Conservation (phyloP, 169 alveolate species). For the Cryptosporidium canis region DNA sequence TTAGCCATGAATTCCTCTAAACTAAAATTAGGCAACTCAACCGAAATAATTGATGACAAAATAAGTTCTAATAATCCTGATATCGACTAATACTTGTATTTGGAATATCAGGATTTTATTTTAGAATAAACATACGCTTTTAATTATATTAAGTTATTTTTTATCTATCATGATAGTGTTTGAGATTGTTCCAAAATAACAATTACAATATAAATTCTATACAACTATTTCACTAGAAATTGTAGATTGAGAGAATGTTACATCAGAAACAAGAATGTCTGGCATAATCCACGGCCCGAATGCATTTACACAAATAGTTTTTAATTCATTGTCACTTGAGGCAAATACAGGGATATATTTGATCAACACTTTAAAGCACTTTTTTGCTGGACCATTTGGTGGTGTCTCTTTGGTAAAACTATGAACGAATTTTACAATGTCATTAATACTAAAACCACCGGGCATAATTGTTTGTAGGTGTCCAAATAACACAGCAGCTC, state of each 20-base stretch:
- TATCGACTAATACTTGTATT: neutral
- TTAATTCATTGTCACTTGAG: conserved; percentile 49
- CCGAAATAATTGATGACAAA: neutral
- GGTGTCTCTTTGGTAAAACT: conserved; percentile 36
- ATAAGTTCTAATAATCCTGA: neutral
- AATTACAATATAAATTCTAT: neutral
- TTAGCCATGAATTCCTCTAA: neutral
- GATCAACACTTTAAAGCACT: conserved; percentile 32
- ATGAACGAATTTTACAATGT: conserved; percentile 39
- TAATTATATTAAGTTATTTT: neutral
- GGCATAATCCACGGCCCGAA: conserved; percentile 73
- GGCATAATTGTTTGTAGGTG: conserved; percentile 67
- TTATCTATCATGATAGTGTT: neutral
- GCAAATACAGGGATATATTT: conserved; percentile 53
- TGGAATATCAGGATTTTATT: neutral
- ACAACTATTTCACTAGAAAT: conserved; percentile 1
- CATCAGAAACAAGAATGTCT: conserved; percentile 59
- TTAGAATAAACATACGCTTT: neutral
- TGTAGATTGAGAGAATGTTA: conserved; percentile 18
- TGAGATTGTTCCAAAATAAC: neutral
- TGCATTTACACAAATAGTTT: conserved; percentile 55
- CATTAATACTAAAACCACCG: conserved; percentile 63
- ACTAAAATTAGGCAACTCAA: neutral
- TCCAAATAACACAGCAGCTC: conserved; percentile 62
- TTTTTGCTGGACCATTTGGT: conserved; percentile 67